Percentiles rank a stretch among this genome's conserved stretches.
phyloP scores from a whole-genome alignment of 1,284 basidiomycete species.

The Trichosporon coremiiforme region DNA sequence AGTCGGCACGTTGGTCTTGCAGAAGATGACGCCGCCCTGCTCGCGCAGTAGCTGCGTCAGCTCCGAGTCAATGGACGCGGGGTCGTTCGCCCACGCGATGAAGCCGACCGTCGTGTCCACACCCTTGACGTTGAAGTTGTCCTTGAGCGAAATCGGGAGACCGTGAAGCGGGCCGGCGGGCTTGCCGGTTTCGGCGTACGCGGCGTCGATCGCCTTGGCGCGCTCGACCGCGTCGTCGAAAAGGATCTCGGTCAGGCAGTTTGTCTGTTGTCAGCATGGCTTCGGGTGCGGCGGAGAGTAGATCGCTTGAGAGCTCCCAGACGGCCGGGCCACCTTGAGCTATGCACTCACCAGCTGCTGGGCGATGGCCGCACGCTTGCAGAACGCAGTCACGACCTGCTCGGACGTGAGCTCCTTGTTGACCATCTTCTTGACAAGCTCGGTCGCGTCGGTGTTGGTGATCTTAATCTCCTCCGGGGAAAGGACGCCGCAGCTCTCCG shows the following conservation, averaged over 20 bases:
- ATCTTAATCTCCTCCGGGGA: slow-evolving; percentile 66
- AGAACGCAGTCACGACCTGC: no score
- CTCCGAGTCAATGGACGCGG: slow-evolving; percentile 39
- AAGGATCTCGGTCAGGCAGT: slow-evolving; percentile 59
- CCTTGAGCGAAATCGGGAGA: slow-evolving; percentile 59
- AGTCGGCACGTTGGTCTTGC: slow-evolving; percentile 50
- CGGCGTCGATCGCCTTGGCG: slow-evolving; percentile 56
- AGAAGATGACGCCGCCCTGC: slow-evolving; percentile 45
- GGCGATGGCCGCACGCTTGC: slow-evolving; percentile 74
- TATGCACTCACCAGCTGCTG: slow-evolving; percentile 70
- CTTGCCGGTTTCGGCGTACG: slow-evolving; percentile 51
- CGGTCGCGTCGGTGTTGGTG: slow-evolving; percentile 59
- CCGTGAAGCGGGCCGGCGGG: slow-evolving; percentile 59
- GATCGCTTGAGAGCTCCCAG: not conserved
- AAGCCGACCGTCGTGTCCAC: slow-evolving; percentile 55
- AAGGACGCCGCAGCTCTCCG: slow-evolving; percentile 65
- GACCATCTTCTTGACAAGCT: slow-evolving; percentile 39
- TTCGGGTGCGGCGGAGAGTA: no score
- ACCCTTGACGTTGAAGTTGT: slow-evolving; percentile 50
- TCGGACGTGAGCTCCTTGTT: slow-evolving; percentile 37
- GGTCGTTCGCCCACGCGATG: slow-evolving; percentile 42
- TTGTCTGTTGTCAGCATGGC: slow-evolving; percentile 40
- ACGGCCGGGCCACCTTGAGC: no score
- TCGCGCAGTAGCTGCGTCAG: slow-evolving; percentile 42
- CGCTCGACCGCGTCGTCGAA: slow-evolving; percentile 55